These are phyloP conservation scores for Cladophialophora yegresii DNA, from an alignment of 2,329 filamentous ascomycete genomes.

Conservation along the genomic window DNA sequence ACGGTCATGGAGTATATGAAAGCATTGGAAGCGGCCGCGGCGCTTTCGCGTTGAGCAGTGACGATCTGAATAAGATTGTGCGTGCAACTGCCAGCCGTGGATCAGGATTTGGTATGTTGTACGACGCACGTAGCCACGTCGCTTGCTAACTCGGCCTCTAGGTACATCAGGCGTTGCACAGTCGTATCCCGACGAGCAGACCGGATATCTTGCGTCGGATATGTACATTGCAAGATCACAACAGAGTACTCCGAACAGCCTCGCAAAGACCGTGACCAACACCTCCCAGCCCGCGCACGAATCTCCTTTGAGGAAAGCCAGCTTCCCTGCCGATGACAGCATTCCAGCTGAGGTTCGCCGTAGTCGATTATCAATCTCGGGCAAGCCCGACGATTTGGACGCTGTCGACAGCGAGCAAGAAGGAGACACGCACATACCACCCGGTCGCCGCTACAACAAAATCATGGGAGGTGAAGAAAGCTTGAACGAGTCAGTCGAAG, in stretches of 20 bases:
- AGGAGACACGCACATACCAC: slow-evolving; percentile 75
- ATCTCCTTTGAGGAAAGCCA: slow-evolving; percentile 56
- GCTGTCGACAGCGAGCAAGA: slow-evolving; percentile 53
- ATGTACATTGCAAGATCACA: slow-evolving; percentile 76
- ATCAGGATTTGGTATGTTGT: slow-evolving; percentile 54
- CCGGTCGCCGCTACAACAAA: slow-evolving; percentile 43
- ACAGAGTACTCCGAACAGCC: slow-evolving; percentile 61
- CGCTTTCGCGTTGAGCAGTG: slow-evolving; percentile 84
- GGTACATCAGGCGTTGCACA: slow-evolving; percentile 64
- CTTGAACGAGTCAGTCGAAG: slow-evolving; percentile 50
- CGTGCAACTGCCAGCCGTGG: slow-evolving; percentile 62
- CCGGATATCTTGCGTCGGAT: slow-evolving; percentile 84
- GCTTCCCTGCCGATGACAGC: slow-evolving; percentile 47
- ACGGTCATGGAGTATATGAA: slow-evolving; percentile 60
- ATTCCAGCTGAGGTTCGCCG: slow-evolving; percentile 35
- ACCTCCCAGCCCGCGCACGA: slow-evolving; percentile 52
- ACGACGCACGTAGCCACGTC: slow-evolving; percentile 11
- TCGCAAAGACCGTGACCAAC: slow-evolving; percentile 46
- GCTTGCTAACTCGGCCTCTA: slow-evolving; percentile 44
- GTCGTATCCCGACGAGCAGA: slow-evolving; percentile 84
- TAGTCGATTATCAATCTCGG: slow-evolving; percentile 32
- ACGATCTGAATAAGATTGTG: slow-evolving; percentile 88
- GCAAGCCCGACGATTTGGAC: slow-evolving; percentile 31
- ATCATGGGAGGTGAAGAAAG: slow-evolving; percentile 49
- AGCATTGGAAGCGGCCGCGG: slow-evolving; percentile 61